Base-by-base conservation (phyloP, 371 early-diverging fungal genomes). In the Actinomucor elegans region DNA sequence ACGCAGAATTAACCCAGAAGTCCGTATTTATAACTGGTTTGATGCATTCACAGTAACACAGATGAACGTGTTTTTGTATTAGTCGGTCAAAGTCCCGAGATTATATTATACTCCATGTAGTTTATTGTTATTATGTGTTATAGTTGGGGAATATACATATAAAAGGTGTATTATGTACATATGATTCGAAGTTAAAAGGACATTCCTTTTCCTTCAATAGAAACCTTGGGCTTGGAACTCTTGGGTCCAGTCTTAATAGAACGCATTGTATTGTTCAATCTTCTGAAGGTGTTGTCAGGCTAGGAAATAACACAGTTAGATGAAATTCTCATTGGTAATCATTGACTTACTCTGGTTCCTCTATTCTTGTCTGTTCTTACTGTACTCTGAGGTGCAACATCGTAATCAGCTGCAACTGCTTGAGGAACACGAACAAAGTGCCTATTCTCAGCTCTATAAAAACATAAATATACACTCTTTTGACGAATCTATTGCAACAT, bases 381-480 rank as follows among this genome's bases (percentile, higher is more conserved):
- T 2, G 61, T 69, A 24, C 79, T 79, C 40, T 71, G 70, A 37
- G 79, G 79, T 29, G 67, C 72, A 54, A 79, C 67, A 50, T 79
- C 79, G 49, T 75, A 79, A 48, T 77, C 75, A 8, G 75, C 70
- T 23, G 77, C 75, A 14, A 74, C 75, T 9, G 75, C 73, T 53
- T 65, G 72, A 45, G 78, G 78, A 27, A 74, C 62, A 40, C 66
- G 61, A 32, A 74, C 75, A 49, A 66, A 67, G 37, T 62, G 48
- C 47, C 68, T 56, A 23, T 45, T 44, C 27, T 55, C 47, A 28
- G 10, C 37, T 20, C 55, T 55, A 28, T 8, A 9, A 24, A n/a
- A 18, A 35, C 1, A 34, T 15, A 23, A 48, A 28, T 35, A 27
- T 34, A n/a, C n/a, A n/a, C n/a, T n/a, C n/a, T n/a, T 26, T 18